Percentiles rank a stretch among this genome's conserved stretches.
phyloP scores from a whole-genome alignment of 768 basidiomycete species.

The Trametes meyenii region DNA sequence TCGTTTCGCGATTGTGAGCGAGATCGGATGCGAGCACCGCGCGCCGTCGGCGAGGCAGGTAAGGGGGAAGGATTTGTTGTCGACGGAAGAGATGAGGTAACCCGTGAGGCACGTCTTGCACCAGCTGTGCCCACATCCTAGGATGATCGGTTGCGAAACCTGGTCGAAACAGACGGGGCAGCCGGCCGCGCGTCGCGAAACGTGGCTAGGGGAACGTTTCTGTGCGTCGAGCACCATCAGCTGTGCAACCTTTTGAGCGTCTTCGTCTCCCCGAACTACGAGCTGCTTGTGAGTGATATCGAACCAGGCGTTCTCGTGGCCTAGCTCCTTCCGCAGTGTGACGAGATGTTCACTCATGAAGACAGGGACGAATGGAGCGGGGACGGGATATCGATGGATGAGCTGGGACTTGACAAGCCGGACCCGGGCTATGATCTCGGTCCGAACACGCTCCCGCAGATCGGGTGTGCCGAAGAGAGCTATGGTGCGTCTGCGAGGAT shows the following conservation, averaged over 20 bases:
- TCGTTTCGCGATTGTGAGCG: slow-evolving; percentile 52
- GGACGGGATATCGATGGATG: slow-evolving; percentile 49
- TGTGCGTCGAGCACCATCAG: slow-evolving; percentile 40
- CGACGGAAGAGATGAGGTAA: slow-evolving; percentile 61
- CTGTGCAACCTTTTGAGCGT: slow-evolving; percentile 45
- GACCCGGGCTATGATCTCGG: slow-evolving; percentile 51
- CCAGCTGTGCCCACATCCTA: slow-evolving; percentile 70
- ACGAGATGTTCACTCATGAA: slow-evolving; percentile 52
- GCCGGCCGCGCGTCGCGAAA: slow-evolving; percentile 17
- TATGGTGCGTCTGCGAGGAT: slow-evolving; percentile 46
- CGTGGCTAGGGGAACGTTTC: slow-evolving; percentile 29
- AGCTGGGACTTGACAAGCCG: slow-evolving; percentile 45
- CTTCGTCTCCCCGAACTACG: slow-evolving; percentile 57
- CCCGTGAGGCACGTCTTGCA: slow-evolving; percentile 62
- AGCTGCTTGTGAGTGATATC: slow-evolving; percentile 49
- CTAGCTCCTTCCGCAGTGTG: slow-evolving; percentile 51
- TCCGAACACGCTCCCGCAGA: slow-evolving; percentile 44
- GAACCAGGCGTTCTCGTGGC: slow-evolving; percentile 57
- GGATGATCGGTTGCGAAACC: slow-evolving; percentile 50
- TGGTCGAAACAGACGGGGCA: slow-evolving; percentile 78
- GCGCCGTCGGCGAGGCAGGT: slow-evolving; percentile 66
- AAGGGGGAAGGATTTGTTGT: slow-evolving; percentile 68
- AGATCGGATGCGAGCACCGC: slow-evolving; percentile 57
- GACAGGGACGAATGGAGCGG: slow-evolving; percentile 46
- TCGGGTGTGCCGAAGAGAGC: slow-evolving; percentile 55